These are phyloP conservation scores for Nakazawaea ishiwadae DNA, from an alignment of 805 yeast genomes.

Conservation along the genomic window DNA sequence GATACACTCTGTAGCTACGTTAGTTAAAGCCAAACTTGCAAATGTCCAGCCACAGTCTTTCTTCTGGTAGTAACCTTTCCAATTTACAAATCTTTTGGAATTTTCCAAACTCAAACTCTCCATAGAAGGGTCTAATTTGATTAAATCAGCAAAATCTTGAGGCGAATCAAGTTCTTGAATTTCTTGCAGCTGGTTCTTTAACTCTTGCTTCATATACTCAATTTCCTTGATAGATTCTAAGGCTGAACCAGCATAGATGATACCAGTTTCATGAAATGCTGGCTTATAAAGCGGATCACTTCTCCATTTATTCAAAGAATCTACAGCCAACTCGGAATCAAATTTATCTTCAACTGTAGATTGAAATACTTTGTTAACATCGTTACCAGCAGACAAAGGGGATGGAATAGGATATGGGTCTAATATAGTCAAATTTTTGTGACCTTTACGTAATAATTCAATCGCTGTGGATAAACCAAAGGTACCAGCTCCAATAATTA, in stretches of 20 bases:
- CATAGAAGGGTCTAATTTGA: neutral
- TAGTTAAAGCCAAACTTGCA: conserved; percentile 28
- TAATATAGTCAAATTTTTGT: conserved; percentile 23
- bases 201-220: conserved; percentile 7
- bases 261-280: conserved; percentile 29
- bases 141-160: conserved; percentile 13
- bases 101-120: conserved; percentile 9
- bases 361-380: conserved; percentile 35
- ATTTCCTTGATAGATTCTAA: conserved; percentile 13
- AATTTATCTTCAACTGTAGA: conserved; percentile 22
- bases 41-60: conserved; percentile 32
- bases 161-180: conserved; percentile 12
- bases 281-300: conserved; percentile 25
- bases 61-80: conserved; percentile 29
- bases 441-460: conserved; percentile 29
- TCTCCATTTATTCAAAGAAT: conserved; percentile 30
- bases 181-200: conserved; percentile 7
- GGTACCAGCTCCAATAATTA: conserved; percentile 39
- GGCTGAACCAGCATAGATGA: conserved; percentile 24
- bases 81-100: conserved; percentile 18
- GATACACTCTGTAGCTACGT: conserved; percentile 23
- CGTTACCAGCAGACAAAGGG: conserved; percentile 34
- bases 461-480: conserved; percentile 40
- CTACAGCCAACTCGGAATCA: conserved; percentile 27
- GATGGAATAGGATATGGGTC: conserved; percentile 33